Evolutionary conservation across 164 flowering plant genomes (phyloP).

Genomic region (Litsea cubeba): DNA sequence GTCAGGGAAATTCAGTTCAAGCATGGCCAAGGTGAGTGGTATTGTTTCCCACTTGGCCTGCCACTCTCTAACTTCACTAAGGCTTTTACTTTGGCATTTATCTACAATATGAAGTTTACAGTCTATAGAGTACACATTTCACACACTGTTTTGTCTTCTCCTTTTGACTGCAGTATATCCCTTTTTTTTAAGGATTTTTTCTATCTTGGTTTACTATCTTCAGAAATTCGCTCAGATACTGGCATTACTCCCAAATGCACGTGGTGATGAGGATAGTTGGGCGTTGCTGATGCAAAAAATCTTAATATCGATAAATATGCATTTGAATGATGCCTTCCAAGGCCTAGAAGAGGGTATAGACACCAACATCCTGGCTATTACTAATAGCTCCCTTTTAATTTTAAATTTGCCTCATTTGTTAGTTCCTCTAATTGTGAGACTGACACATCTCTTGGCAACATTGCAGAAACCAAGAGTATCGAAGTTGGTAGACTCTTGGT

Average conservation of each 20-base stretch:
- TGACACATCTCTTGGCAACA: conserved; percentile 1
- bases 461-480: conserved; percentile 45
- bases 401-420: not conserved
- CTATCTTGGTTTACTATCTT: conserved; percentile 13
- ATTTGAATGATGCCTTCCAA: conserved; percentile 58
- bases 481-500: conserved; percentile 46
- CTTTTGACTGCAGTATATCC: not conserved
- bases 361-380: conserved; percentile 1
- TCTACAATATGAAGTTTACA: not conserved
- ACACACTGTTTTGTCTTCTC: not conserved
- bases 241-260: conserved; percentile 73
- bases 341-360: conserved; percentile 78
- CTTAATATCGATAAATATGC: conserved; percentile 41
- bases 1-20: conserved; percentile 48
- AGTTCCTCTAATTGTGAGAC: not conserved
- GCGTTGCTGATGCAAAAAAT: conserved; percentile 66
- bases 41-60: not conserved
- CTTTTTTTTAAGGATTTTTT: not conserved
- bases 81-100: not conserved
- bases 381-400: too few relatives aligned
- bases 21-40: conserved; percentile 47
- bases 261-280: conserved; percentile 85
- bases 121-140: not conserved
- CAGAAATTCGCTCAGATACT: conserved; percentile 70
- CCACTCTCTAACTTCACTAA: not conserved